Conservation (phyloP, 108 stramenopile genomes). For the Mediolabrus comicus region DNA sequence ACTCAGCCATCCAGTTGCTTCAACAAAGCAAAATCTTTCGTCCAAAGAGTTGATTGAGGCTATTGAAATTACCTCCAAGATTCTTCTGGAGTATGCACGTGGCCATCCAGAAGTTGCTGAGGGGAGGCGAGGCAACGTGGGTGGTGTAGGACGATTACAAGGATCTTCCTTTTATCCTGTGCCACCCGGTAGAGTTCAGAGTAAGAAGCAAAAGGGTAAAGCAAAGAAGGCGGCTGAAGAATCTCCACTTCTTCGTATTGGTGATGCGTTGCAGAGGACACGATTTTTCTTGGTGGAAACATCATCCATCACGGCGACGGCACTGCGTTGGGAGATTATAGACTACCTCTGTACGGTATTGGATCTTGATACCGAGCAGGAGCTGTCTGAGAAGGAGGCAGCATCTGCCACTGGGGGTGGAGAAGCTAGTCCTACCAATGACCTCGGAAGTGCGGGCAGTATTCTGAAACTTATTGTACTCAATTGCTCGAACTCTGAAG, state of each 20-base stretch:
- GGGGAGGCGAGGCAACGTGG: not conserved
- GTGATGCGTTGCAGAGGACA: constrained; percentile 81
- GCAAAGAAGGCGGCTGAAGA: constrained; percentile 33
- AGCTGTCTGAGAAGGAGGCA: constrained; percentile 75
- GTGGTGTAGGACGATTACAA: not conserved
- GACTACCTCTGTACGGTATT: constrained; percentile 78
- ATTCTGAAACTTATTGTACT: constrained; percentile 80
- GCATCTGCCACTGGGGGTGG: constrained; percentile 54
- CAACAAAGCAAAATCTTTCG: constrained; percentile 32
- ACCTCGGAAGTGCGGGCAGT: constrained; percentile 83
- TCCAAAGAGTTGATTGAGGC: constrained; percentile 71
- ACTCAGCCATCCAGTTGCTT: not conserved
- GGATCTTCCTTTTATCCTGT: constrained; percentile 30
- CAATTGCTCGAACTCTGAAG: constrained; percentile 69
- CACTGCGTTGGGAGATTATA: constrained; percentile 78
- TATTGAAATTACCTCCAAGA: constrained; percentile 77
- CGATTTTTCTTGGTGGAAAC: constrained; percentile 77
- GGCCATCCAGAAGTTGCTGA: constrained; percentile 44
- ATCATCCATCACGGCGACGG: constrained; percentile 65
- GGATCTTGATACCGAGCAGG: constrained; percentile 82
- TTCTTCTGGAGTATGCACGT: constrained; percentile 69
- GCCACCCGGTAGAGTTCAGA: constrained; percentile 32
- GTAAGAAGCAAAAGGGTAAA: constrained; percentile 13
- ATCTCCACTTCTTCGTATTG: constrained; percentile 58
- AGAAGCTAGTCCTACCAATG: constrained; percentile 62